Base-by-base conservation (phyloP, 352 stramenopile genomes). In the Lagenidium sp. region DNA sequence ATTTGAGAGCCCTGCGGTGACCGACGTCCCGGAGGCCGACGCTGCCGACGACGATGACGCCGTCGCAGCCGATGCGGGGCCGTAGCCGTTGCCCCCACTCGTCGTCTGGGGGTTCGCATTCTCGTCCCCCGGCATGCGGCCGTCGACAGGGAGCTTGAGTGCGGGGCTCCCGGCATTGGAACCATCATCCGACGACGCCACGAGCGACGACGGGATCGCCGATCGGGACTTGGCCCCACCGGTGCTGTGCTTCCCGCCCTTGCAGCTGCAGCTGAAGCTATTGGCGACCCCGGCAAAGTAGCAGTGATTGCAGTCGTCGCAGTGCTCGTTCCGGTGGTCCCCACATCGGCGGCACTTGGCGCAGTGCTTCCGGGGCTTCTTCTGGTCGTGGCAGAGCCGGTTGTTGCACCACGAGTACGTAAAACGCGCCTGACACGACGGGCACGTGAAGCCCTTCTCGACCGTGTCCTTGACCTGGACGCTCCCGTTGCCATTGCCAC, bases 381-480 rank as follows among this genome's bases (percentile, higher is more conserved):
- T 90, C 41, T 72, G 47, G 44, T 87, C 77, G 36, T 78, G 63
- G 20, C 77, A 90, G 8, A 90, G 46, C 8, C 69, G 67, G 44
- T 86, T 77, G 42, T 57, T 87, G 63, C 77, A 90, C 77, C 77
- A 90, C 35, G 77, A 90, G 46, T 87, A 90, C 20, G 72, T 88
- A 50, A 68, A 88, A 25, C 75, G 62, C 6, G 66, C 63, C 7
- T 58, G 36, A 37, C 75, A 88, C 36, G 63, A 60, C 16, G 75
- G 65, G 32, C 75, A 88, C 21, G 60, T 43, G 28, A 84, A 85
- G 6, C 75, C 75, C 24, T 63, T 60, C 39, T 85, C 67, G 6
- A 84, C 55, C 20, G 70, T 73, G 13, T 82, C 52, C 44, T 85
- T 85, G 26, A 85, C 75, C 50, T 79, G 68, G 24, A 85, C 75